Percentiles rank a stretch among this genome's conserved stretches.
Evolutionary conservation across 2,329 filamentous ascomycete species (phyloP).

Genomic region (Exophiala bonariae): DNA sequence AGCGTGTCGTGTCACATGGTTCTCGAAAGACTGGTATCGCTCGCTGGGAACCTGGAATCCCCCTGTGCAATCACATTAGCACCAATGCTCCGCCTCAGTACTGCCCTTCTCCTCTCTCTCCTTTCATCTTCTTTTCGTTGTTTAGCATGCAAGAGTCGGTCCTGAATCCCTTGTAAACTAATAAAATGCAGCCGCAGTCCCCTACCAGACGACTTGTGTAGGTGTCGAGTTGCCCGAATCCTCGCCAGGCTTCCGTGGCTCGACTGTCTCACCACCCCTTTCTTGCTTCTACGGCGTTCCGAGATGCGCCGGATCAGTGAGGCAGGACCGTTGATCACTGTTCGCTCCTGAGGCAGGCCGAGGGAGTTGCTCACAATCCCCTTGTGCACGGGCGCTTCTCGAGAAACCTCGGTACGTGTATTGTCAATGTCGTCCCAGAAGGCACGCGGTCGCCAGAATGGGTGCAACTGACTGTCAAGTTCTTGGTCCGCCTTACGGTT

Average conservation of each 20-base stretch:
- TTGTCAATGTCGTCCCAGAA: slow-evolving; percentile 61
- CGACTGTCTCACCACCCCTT: slow-evolving; percentile 27
- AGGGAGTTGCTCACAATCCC: slow-evolving; percentile 57
- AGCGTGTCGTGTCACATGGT: slow-evolving; percentile 4
- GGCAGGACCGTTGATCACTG: slow-evolving; percentile 44
- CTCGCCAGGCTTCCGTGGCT: slow-evolving; percentile 35
- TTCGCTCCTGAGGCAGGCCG: slow-evolving; percentile 52
- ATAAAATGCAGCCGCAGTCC: slow-evolving; percentile 53
- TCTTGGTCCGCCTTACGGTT: slow-evolving; percentile 45
- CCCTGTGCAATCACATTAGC: slow-evolving; percentile 37
- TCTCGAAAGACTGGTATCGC: slow-evolving; percentile 15
- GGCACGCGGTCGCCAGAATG: slow-evolving; percentile 63
- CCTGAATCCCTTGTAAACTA: slow-evolving; percentile 50
- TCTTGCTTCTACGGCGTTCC: slow-evolving; percentile 31
- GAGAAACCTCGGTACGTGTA: slow-evolving; percentile 37
- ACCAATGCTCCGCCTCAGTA: slow-evolving; percentile 56
- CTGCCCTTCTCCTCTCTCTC: slow-evolving; percentile 54
- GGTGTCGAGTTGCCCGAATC: slow-evolving; percentile 26
- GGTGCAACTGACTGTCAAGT: slow-evolving; percentile 53
- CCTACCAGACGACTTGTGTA: slow-evolving; percentile 39
- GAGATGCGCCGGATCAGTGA: slow-evolving; percentile 35
- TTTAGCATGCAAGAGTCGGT: slow-evolving; percentile 45
- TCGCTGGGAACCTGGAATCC: slow-evolving; percentile 33
- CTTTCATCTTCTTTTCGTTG: slow-evolving; percentile 45
- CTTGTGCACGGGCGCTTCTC: slow-evolving; percentile 36